Percentiles rank a stretch among this genome's conserved stretches.
Evolutionary conservation across 306 rosid genomes (phyloP).

Genomic region (Heteromeles arbutifolia): DNA sequence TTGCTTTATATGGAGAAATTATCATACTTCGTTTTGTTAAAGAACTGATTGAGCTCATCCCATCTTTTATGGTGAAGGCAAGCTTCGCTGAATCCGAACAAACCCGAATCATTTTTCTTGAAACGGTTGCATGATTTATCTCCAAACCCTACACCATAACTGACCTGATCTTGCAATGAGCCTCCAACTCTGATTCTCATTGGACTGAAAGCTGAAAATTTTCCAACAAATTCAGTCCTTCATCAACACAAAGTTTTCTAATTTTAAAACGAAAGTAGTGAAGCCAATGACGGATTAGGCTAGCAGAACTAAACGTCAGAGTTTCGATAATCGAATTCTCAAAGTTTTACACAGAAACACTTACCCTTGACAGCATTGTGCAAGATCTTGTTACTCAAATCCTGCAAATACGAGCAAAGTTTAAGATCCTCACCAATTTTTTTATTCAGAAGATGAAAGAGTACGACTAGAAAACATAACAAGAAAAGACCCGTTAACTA

Average conservation of each 20-base stretch:
- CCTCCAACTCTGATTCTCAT: conserved; percentile 70
- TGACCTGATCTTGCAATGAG: conserved; percentile 49
- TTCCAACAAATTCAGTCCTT: neutral
- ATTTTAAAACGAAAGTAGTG: no score
- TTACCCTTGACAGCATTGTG: conserved; percentile 51
- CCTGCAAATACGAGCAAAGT: conserved; percentile 17
- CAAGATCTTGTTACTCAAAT: conserved; percentile 40
- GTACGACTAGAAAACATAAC: neutral
- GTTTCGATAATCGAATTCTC: neutral
- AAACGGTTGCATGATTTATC: conserved; percentile 15
- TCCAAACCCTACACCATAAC: conserved; percentile 40
- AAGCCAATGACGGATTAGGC: no score
- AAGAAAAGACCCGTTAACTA: no score
- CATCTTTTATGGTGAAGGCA: conserved; percentile 42
- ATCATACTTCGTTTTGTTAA: conserved; percentile 29
- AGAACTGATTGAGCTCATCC: conserved; percentile 38
- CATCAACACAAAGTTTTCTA: neutral
- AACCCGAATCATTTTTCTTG: conserved; percentile 11
- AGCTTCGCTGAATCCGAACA: conserved; percentile 50
- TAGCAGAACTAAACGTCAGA: neutral
- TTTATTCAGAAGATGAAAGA: neutral
- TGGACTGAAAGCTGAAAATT: conserved; percentile 36
- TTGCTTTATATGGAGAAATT: neutral
- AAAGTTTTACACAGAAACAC: neutral
- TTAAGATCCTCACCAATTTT: neutral